Base-by-base conservation (phyloP, 345 rosid genomes). In the Moringa oleifera region DNA sequence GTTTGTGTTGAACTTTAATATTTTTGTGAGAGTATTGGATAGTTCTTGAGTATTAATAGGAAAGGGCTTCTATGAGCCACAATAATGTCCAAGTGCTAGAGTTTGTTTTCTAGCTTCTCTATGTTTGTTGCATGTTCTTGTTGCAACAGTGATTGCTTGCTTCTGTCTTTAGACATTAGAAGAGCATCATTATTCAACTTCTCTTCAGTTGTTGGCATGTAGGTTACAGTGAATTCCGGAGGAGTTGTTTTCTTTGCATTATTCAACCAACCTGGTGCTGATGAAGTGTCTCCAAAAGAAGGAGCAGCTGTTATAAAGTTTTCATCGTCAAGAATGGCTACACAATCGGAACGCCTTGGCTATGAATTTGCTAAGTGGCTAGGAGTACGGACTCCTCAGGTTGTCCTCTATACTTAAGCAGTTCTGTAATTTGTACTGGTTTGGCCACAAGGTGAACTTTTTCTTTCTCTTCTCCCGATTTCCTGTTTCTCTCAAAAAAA, bases 171-270 rank as follows among this genome's bases (percentile, higher is more conserved):
- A 20, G 55, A 37, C 62, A 45, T 11, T 4, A 33, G 11, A 33
- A 41, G 12, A 4, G 1, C 12, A 23, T 46, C 51, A 47, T 4
- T 2, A 10, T 62, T 75, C 62, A 76, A 71, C 37, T 63, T 58
- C 69, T 74, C 53, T 76, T 63, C 36, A 55, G 71, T 63, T 68
- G 56, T 66, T 61, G 60, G 72, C 59, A 33, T 66, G 52, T 76
- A 91, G 96, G 98, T 92, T 54, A 94, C 95, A 57, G 96, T 94
- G 61, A 94, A 86, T 70, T 94, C 99, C 63, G 99, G 99, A 22
- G 99, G 99, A 68, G 95, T 94, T 77, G 99, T 94, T 65, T 91
- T 94, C 86, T 94, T 94, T 84, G 97, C 95, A 54, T 71, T 94
- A 58, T 88, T 91, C 81, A 84, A 78, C 65, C 87, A 80, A 55